A percentile compares a stretch with the other conserved stretches of the same genome.
Conservation (phyloP, 345 rosid species). For the Populus davidiana region DNA sequence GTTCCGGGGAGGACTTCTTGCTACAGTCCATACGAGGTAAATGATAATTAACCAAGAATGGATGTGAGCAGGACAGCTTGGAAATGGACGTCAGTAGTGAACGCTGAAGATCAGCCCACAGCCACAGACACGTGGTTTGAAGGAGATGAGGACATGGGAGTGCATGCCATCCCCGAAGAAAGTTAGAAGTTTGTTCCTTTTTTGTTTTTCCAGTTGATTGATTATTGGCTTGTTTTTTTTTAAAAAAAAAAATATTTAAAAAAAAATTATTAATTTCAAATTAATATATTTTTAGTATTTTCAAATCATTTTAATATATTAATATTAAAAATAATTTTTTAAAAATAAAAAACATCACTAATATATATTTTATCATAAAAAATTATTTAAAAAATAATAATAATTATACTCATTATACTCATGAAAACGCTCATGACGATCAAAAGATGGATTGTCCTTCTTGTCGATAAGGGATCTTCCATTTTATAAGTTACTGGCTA, state of each 20-base stretch:
- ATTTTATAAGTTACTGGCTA: background rate
- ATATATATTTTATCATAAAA: too few relatives aligned
- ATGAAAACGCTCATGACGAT: too few relatives aligned
- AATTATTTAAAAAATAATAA: too few relatives aligned
- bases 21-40: slow-evolving; percentile 42
- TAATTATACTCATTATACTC: too few relatives aligned
- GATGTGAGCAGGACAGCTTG: slow-evolving; percentile 43
- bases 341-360: too few relatives aligned
- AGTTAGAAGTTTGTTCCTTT: slow-evolving; percentile 26
- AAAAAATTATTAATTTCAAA: too few relatives aligned
- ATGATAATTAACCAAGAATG: slow-evolving; percentile 45
- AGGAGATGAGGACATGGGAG: slow-evolving; percentile 28
- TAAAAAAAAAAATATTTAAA: too few relatives aligned
- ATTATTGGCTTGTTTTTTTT: too few relatives aligned
- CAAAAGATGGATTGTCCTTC: background rate
- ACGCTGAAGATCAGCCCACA: slow-evolving; percentile 31
- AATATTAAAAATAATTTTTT: too few relatives aligned
- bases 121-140: slow-evolving; percentile 25
- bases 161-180: slow-evolving; percentile 43
- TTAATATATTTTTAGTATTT: too few relatives aligned
- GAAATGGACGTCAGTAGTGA: slow-evolving; percentile 41
- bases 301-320: too few relatives aligned
- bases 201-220: background rate
- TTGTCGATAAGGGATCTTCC: background rate
- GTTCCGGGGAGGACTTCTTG: slow-evolving; percentile 40